These are phyloP conservation scores for Epichloe glyceriae DNA, from an alignment of 2,329 filamentous ascomycete species.

Conservation along the genomic window DNA sequence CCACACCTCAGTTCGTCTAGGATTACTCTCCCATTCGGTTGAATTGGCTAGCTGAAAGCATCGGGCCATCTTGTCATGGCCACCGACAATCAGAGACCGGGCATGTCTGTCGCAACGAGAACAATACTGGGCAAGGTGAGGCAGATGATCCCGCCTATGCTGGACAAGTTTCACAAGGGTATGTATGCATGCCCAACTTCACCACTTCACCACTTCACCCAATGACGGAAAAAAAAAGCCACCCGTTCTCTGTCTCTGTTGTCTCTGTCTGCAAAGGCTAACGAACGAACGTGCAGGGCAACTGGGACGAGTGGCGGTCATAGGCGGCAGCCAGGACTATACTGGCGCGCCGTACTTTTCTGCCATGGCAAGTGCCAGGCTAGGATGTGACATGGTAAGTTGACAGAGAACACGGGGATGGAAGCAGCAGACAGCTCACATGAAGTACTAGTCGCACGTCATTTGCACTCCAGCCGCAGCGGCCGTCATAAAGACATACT, in stretches of 20 bases:
- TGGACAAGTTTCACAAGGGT: slow-evolving; percentile 96
- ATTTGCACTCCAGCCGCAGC: slow-evolving; percentile 87
- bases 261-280: slow-evolving; percentile 6
- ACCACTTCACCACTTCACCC: no score
- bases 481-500: slow-evolving; percentile 91
- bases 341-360: slow-evolving; percentile 97
- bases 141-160: slow-evolving; percentile 87
- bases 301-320: slow-evolving; percentile 80
- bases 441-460: slow-evolving; percentile 57
- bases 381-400: slow-evolving; percentile 79
- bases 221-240: no score
- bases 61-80: slow-evolving; percentile 10
- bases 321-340: slow-evolving; percentile 91
- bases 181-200: slow-evolving; percentile 1
- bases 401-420: neutral
- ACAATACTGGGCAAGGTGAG: slow-evolving; percentile 68
- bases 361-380: slow-evolving; percentile 82
- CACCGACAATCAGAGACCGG: slow-evolving; percentile 13
- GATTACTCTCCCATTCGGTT: no score
- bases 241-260: neutral
- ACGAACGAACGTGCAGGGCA: slow-evolving; percentile 48
- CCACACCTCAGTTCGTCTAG: no score
- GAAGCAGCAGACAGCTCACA: neutral
- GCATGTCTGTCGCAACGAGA: slow-evolving; percentile 58
- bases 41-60: no score